Evolutionary conservation across 495 filamentous ascomycete genomes (phyloP), one percentile per base, ranked within the genome.

Genomic region (Friedmanniomyces simplex): DNA sequence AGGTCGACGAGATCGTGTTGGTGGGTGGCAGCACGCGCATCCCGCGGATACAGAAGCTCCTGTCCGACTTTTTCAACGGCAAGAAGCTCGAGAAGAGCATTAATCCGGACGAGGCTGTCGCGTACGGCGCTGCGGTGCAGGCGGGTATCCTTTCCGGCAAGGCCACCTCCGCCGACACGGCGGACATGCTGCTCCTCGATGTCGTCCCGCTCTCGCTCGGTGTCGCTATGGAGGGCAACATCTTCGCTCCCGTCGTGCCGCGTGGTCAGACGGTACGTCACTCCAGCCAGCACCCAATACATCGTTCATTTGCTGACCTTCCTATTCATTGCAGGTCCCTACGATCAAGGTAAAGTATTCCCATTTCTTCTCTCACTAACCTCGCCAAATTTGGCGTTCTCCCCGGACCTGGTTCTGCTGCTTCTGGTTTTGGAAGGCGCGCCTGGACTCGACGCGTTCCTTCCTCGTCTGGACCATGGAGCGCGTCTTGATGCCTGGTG

Each of bases 61-160:
- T 98, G 61, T 91, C 88, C 76, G 93, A 98, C 73, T 96, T 94
- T 82, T 98, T 98, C 79, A 93, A 96, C 72, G 93, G 93, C 63
- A 98, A 98, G 85, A 95, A 98, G 81, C 89, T 95, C 63, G 94
- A 96, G 79, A 95, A 95, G 82, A 95, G 89, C 73, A 98, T 98
- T 80, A 98, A 98, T 80, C 91, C 91, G 65, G 93, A 98, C 71
- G 93, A 98, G 79, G 91, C 93, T 69, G 93, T 98, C 67, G 91
- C 91, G 65, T 98, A 98, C 72, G 93, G 93, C 80, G 93, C 93
- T 65, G 93, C 93, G 64, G 93, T 96, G 60, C 93, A 98, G 77
- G 93, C 93, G 66, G 93, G 91, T 75, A 96, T 98, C 73, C 86
- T 98, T 56, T 96, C 91, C 62, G 93, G 93, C 71, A 95, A 97